Evolutionary conservation across 2,329 filamentous ascomycete genomes (phyloP).

Genomic region (Arthrobotrys pseudoclavata): DNA sequence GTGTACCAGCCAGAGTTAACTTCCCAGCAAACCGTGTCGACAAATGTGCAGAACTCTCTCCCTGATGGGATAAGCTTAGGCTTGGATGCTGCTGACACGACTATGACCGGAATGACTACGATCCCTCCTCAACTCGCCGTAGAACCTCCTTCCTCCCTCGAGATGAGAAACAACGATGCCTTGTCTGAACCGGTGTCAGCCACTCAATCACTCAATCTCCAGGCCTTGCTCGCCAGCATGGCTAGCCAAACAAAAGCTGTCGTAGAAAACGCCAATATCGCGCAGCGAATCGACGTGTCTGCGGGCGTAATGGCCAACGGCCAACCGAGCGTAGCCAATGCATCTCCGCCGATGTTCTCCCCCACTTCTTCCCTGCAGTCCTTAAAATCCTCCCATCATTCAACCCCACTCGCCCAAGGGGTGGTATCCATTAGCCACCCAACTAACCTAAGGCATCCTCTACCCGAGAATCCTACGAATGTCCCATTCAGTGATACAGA

Average conservation of each 20-base stretch:
- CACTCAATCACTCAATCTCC: slow-evolving; percentile 47
- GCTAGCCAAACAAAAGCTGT: slow-evolving; percentile 36
- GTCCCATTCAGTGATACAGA: slow-evolving; percentile 64
- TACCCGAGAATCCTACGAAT: slow-evolving; percentile 59
- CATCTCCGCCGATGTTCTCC: slow-evolving; percentile 25
- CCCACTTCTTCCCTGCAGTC: slow-evolving; percentile 34
- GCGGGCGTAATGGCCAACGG: slow-evolving; percentile 24
- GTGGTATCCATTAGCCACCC: slow-evolving; percentile 59
- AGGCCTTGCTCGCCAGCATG: slow-evolving; percentile 52
- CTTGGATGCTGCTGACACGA: slow-evolving; percentile 34
- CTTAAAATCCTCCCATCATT: slow-evolving; percentile 45
- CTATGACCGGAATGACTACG: slow-evolving; percentile 43
- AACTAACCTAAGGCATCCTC: slow-evolving; percentile 61
- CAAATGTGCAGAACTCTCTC: slow-evolving; percentile 23
- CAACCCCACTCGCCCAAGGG: slow-evolving; percentile 64
- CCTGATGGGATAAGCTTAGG: slow-evolving; percentile 9
- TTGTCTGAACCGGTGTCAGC: slow-evolving; percentile 35
- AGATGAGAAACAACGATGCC: slow-evolving; percentile 38
- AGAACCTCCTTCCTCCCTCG: slow-evolving; percentile 30
- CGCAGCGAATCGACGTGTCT: slow-evolving; percentile 11
- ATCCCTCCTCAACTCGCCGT: slow-evolving; percentile 32
- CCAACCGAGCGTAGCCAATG: slow-evolving; percentile 27
- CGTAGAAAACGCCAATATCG: slow-evolving; percentile 35
- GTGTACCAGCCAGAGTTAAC: slow-evolving; percentile 28
- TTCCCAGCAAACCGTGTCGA: slow-evolving; percentile 9